Base-by-base conservation (phyloP, 441 rosid genomes). In the Adansonia gregorii region DNA sequence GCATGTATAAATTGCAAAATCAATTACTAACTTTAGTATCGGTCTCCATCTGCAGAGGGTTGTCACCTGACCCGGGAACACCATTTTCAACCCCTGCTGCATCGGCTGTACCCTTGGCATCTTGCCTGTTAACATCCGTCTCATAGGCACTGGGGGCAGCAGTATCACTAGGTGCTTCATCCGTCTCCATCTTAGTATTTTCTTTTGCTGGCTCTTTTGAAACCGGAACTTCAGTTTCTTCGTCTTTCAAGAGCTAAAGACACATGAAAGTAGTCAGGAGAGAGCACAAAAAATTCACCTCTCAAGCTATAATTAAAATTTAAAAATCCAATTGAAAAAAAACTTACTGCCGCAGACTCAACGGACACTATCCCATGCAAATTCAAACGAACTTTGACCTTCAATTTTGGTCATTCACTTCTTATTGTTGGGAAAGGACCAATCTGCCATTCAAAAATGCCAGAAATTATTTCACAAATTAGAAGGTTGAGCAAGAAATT, bases 391-490 rank as follows among this genome's bases (percentile, higher is more conserved):
- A 78, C 96, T 83, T 93, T 96, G 67, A 91, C 95, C 83, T 96
- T 96, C 80, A 96, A 87, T 76, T 96, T 96, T 63, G 95, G 92
- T 49, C 92, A 81, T 61, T 95, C 94, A 76, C 84, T 87, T 79
- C 86, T 88, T 19, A 88, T 72, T 66, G 92, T 86, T 78, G 92
- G 98, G 87, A 96, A 94, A 73, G 99, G 99, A 76, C 99, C 99
- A 68, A 96, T 91, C 99, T 96, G 87, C 79, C 74, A 58, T 78
- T 15, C 49, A 46, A 55, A 24, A 24, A 24, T 24, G 27, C 27
- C 27, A 24, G 27, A 24, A 24, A 24, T 24, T 24, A 24, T 24
- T 24, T 27, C 78, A 63, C 54, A 52, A 17, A 20, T 61, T 22
- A 39, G 19, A 76, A 76, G n/a, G 43, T 22, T 31, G 19, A 69